Evolutionary conservation across 495 filamentous ascomycete genomes (phyloP).

Genomic region (Penicillium odoratum): DNA sequence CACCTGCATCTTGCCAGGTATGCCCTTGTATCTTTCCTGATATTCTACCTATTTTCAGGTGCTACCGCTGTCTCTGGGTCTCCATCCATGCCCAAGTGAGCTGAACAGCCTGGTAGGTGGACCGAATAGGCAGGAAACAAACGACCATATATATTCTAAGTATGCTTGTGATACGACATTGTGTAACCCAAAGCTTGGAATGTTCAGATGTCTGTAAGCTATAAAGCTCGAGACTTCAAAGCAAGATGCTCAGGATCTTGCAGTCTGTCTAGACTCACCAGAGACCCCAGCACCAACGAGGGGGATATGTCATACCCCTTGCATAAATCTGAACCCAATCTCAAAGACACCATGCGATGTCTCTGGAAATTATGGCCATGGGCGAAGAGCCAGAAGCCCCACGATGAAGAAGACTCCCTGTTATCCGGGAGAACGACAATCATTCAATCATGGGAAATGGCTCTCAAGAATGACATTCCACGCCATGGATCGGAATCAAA

Average conservation of each 20-base stretch:
- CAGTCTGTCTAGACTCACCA: neutral
- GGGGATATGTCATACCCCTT: neutral
- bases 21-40: neutral
- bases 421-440: constrained; percentile 10
- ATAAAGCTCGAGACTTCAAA: neutral
- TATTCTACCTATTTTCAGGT: neutral
- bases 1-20: neutral
- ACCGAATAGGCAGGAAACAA: neutral
- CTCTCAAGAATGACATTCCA: neutral
- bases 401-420: constrained; percentile 16
- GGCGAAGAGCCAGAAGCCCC: constrained; percentile 15
- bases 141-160: neutral
- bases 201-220: neutral
- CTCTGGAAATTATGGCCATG: constrained; percentile 22
- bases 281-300: neutral
- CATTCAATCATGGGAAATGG: constrained; percentile 14
- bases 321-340: neutral
- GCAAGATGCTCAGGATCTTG: neutral
- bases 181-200: neutral
- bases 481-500: neutral
- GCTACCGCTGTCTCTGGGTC: neutral
- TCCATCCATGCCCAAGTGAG: neutral
- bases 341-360: constrained; percentile 17
- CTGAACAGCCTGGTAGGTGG: neutral
- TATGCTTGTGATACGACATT: neutral